These are phyloP conservation scores for Saraca asoca DNA, from an alignment of 331 rosid species.

Conservation along the genomic window DNA sequence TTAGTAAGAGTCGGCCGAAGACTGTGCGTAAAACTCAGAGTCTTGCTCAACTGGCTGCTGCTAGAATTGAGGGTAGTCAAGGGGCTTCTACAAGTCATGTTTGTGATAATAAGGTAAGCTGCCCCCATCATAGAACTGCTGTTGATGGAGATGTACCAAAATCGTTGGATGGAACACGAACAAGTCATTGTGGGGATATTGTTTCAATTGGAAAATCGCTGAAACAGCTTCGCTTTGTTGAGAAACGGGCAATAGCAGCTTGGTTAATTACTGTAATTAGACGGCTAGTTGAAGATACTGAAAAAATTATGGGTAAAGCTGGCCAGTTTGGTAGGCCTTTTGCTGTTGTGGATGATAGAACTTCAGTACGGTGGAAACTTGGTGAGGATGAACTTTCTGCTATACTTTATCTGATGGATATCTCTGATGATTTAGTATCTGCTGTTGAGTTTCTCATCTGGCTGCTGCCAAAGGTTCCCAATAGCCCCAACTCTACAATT, in stretches of 20 bases:
- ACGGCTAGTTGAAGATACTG: slow-evolving; percentile 78
- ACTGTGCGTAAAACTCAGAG: slow-evolving; percentile 77
- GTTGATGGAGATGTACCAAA: slow-evolving; percentile 69
- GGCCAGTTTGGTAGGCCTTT: slow-evolving; percentile 81
- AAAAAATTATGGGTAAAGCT: slow-evolving; percentile 64
- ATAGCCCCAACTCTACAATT: slow-evolving; percentile 68
- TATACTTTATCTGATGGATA: slow-evolving; percentile 77
- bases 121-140: slow-evolving; percentile 83
- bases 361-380: slow-evolving; percentile 76
- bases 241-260: slow-evolving; percentile 71
- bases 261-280: slow-evolving; percentile 73
- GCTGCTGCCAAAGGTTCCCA: slow-evolving; percentile 82
- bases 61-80: slow-evolving; percentile 98
- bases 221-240: slow-evolving; percentile 71
- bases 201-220: slow-evolving; percentile 73
- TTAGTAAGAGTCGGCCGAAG: slow-evolving; percentile 76
- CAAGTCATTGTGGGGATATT: slow-evolving; percentile 56
- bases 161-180: slow-evolving; percentile 53
- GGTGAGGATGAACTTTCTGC: slow-evolving; percentile 89
- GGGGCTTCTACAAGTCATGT: slow-evolving; percentile 99
- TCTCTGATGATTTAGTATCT: slow-evolving; percentile 74
- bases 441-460: slow-evolving; percentile 86
- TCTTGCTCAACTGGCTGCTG: slow-evolving; percentile 86
- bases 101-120: slow-evolving; percentile 81
- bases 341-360: slow-evolving; percentile 63